phyloP scores from a whole-genome alignment of 2,329 filamentous ascomycete genomes.

The Talaromyces atroroseus region DNA sequence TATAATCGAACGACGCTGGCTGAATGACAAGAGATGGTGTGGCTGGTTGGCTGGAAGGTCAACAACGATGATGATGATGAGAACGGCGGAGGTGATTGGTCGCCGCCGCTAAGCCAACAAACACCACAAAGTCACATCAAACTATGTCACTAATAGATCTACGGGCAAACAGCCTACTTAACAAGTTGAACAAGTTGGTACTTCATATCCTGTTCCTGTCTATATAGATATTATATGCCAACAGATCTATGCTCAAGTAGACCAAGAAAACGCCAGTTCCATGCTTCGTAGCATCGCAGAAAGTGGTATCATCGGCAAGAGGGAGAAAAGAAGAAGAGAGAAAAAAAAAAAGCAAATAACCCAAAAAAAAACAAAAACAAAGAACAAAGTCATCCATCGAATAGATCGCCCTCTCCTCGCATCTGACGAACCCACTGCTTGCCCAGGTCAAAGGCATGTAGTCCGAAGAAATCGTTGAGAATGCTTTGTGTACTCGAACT shows the following conservation, averaged over 20 bases:
- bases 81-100: no score
- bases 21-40: no score
- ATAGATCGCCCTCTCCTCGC: slow-evolving; percentile 23
- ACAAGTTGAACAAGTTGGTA: no score
- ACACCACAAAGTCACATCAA: no score
- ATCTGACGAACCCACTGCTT: slow-evolving; percentile 25
- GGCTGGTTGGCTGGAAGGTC: no score
- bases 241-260: slow-evolving; percentile 1
- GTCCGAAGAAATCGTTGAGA: slow-evolving; percentile 23
- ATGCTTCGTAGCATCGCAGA: slow-evolving; percentile 13
- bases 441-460: slow-evolving; percentile 21
- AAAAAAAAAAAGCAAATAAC: neutral
- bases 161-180: no score
- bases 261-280: slow-evolving; percentile 6
- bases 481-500: slow-evolving; percentile 27
- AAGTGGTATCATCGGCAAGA: slow-evolving; percentile 13
- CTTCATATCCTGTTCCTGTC: neutral
- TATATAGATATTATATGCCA: neutral
- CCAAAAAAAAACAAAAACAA: neutral
- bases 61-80: no score
- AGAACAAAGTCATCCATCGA: slow-evolving; percentile 7
- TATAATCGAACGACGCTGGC: neutral
- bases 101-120: no score
- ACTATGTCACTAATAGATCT: no score
- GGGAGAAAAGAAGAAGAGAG: neutral